Evolutionary conservation across 306 rosid species (phyloP), one percentile per base, ranked within the genome.

Genomic region (Geum urbanum): DNA sequence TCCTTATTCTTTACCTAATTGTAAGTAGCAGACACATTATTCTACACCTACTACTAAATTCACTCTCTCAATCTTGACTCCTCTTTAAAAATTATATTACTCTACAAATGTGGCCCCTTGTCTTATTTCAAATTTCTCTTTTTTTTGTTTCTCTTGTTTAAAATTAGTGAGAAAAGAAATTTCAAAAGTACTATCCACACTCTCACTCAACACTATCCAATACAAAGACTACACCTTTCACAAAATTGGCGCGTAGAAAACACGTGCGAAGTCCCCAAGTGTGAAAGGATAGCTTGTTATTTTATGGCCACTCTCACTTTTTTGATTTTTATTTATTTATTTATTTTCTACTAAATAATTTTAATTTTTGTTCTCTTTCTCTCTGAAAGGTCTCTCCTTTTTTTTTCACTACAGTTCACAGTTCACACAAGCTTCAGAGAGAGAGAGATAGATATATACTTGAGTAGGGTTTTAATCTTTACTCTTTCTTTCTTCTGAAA

Each of bases 391-490:
- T 64, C 53, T 22, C 20, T 32, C n/a, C n/a, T 4, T 16, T 63
- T 69, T 49, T 75, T 80, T 63, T 76, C 79, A 73, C 75, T 74
- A 32, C 37, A 32, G 37, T 32, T 20, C 54, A 69, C 81, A 41
- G 77, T 73, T 50, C 68, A 63, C 71, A 69, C 50, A 67, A 15
- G 66, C 37, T 32, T 32, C 37, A 32, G 37, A 32, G 37, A 32
- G 37, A 32, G 37, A 32, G 37, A 32, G 37, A 32, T 32, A 32
- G 1, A 76, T 7, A 32, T 2, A 50, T 14, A 47, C 16, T 7
- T 56, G 64, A 60, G 88, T 81, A 84, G 90, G 92, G 88, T 82
- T 87, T 79, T 73, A 70, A 70, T 75, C 75, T 80, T 78, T 74
- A 72, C 83, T 55, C 70, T 67, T n/a, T 70, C 61, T 22, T 22